Conservation (phyloP, 345 rosid genomes). For the Brassica incana region DNA sequence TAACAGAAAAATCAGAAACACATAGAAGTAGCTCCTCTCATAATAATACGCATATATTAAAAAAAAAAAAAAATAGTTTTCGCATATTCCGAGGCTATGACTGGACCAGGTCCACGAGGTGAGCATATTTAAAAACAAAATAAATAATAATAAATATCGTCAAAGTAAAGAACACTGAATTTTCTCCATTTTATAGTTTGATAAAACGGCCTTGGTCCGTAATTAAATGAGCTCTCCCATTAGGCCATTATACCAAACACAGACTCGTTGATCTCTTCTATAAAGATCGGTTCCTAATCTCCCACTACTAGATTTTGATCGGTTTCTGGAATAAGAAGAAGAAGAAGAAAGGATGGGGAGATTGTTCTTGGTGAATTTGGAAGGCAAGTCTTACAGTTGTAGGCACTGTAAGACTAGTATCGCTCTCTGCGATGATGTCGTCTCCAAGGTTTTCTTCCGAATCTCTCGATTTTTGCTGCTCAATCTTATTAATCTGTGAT, state of each 20-base stretch:
- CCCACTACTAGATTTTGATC: background rate
- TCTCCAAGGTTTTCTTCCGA: slow-evolving; percentile 56
- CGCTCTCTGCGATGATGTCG: slow-evolving; percentile 54
- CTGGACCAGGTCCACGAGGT: slow-evolving; percentile 29
- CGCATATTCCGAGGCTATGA: slow-evolving; percentile 30
- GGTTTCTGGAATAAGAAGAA: background rate
- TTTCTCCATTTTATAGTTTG: slow-evolving; percentile 3
- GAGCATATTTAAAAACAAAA: background rate
- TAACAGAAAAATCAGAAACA: background rate
- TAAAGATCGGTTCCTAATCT: background rate
- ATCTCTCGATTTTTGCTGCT: background rate
- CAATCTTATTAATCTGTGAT: slow-evolving; percentile 8
- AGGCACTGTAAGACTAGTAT: slow-evolving; percentile 69
- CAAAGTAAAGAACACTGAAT: slow-evolving; percentile 9
- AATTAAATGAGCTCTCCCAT: slow-evolving; percentile 8
- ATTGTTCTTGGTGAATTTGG: slow-evolving; percentile 60
- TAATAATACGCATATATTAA: background rate
- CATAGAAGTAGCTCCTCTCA: background rate
- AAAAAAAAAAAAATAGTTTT: background rate
- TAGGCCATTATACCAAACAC: background rate
- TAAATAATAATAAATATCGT: background rate
- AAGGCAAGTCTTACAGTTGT: slow-evolving; percentile 64
- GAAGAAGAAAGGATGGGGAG: slow-evolving; percentile 57
- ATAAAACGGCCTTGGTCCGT: slow-evolving; percentile 5
- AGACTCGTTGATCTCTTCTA: background rate